A percentile compares a stretch with the other conserved stretches of the same genome.
These are phyloP conservation scores for Guyanaporus albipodus DNA, from an alignment of 768 basidiomycete species.

Conservation along the genomic window DNA sequence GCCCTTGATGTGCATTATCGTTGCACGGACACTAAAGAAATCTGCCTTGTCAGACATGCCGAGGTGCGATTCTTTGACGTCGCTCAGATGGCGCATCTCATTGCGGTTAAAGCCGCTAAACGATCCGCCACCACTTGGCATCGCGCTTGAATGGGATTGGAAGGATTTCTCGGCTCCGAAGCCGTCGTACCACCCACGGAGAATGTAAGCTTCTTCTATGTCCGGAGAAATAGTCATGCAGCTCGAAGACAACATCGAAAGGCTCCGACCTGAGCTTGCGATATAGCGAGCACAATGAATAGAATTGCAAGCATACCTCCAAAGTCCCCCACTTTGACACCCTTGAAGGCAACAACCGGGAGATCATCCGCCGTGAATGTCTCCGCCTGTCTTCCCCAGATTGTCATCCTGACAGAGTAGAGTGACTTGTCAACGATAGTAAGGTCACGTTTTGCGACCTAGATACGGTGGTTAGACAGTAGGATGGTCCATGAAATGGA, in stretches of 20 bases:
- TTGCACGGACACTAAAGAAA: conserved; percentile 76
- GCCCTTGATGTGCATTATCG: conserved; percentile 81
- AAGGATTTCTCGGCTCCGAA: conserved; percentile 61
- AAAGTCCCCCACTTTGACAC: conserved; percentile 90
- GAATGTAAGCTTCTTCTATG: conserved; percentile 78
- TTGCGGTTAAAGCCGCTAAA: conserved; percentile 56
- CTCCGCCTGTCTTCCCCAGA: conserved; percentile 97
- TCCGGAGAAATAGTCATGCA: conserved; percentile 87
- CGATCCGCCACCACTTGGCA: conserved; percentile 36
- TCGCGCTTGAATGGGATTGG: conserved; percentile 59
- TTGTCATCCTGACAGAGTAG: conserved; percentile 75
- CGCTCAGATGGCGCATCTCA: conserved; percentile 68
- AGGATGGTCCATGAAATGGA: neutral
- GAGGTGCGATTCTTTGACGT: conserved; percentile 74
- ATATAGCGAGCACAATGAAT: conserved; percentile 5
- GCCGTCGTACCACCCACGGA: conserved; percentile 92
- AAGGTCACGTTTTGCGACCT: conserved; percentile 89
- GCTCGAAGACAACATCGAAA: conserved; percentile 80
- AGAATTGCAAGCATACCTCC: conserved; percentile 47
- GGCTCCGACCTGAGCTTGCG: conserved; percentile 56
- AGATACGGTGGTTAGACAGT: conserved; percentile 3
- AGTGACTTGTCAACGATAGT: conserved; percentile 81
- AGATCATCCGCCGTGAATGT: conserved; percentile 54
- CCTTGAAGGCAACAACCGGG: conserved; percentile 89
- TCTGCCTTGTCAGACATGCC: conserved; percentile 76